Conservation (phyloP, 2,329 filamentous ascomycete species). For the Pyrenophora tritici-repentis region DNA sequence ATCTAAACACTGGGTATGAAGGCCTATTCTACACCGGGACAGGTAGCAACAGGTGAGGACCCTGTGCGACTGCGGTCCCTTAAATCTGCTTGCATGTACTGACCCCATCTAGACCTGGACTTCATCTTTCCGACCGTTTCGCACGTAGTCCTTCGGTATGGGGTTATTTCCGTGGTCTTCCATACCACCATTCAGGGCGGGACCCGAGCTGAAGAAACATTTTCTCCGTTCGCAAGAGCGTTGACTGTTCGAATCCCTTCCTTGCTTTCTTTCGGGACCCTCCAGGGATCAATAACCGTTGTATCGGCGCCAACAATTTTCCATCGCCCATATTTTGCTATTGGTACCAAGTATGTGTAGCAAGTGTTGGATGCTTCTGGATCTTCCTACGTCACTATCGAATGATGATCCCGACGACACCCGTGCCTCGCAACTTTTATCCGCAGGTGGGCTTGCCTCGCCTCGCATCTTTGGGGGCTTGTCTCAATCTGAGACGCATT, state of each 20-base stretch:
- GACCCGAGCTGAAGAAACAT: neutral
- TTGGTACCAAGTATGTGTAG: neutral
- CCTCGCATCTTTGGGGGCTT: conserved; percentile 7
- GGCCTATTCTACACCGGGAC: conserved; percentile 33
- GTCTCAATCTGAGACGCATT: conserved; percentile 9
- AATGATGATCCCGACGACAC: conserved; percentile 1
- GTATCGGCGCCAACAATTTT: neutral
- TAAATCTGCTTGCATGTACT: conserved; percentile 23
- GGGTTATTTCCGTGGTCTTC: conserved; percentile 27
- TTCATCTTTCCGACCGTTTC: conserved; percentile 44
- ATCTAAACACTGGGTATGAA: conserved; percentile 48
- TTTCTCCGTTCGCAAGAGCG: neutral
- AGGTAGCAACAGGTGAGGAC: conserved; percentile 44
- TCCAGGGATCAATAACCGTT: no score
- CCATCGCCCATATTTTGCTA: neutral
- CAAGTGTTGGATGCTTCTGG: neutral
- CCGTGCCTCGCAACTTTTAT: conserved; percentile 8
- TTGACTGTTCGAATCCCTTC: neutral
- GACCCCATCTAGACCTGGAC: conserved; percentile 42
- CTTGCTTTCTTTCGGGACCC: no score
- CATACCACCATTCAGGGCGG: conserved; percentile 21
- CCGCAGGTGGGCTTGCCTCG: neutral
- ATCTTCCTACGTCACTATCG: neutral
- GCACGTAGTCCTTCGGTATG: conserved; percentile 44
- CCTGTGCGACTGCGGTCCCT: conserved; percentile 33